Evolutionary conservation across 805 yeast species (phyloP), one percentile per base, ranked within the genome.

Genomic region (Kodamaea lidongshanica): DNA sequence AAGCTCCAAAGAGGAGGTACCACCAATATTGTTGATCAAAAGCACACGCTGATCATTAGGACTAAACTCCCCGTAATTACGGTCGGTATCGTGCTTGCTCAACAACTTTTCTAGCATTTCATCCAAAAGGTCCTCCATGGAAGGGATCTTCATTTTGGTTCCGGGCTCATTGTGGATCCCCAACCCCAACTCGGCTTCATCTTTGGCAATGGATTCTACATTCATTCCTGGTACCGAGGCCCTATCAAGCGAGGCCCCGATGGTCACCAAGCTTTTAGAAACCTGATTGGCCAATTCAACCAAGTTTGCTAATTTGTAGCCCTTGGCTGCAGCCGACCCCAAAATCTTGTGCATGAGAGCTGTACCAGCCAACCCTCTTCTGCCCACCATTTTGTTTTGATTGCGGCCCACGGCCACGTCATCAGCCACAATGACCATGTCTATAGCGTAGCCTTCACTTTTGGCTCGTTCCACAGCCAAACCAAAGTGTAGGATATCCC

Each of bases 111-210:
- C 65, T 31, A 80, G 67, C 64, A 89, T 65, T 17, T 72, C 65
- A 15, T 66, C 61, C 16, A 67, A 35, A 32, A 89, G 58, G 0
- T 70, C 71, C 11, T 74, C 78, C 29, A 85, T 73, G 1, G 73
- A 52, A 15, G 96, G 96, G 43, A 88, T 74, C 11, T 65, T 58
- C 20, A 73, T 49, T 38, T 74, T 71, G 35, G 77, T 77, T 38
- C 96, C 96, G 1, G 95, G 92, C 54, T 88, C 97, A 48, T 88
- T 88, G 57, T 88, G 97, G 38, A 88, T 88, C 25, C 97, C 97
- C 77, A 88, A 79, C 16, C 97, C 97, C 35, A 88, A 68, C 54
- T 88, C 97, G 50, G 82, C 79, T 54, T 83, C 85, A 35, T 76
- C 63, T 4, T 56, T 67, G 16, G 58, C 68, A 38, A 85, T 68